Evolutionary conservation across 441 rosid species (phyloP), one percentile per base, ranked within the genome.

Genomic region (Corymbia citriodora): DNA sequence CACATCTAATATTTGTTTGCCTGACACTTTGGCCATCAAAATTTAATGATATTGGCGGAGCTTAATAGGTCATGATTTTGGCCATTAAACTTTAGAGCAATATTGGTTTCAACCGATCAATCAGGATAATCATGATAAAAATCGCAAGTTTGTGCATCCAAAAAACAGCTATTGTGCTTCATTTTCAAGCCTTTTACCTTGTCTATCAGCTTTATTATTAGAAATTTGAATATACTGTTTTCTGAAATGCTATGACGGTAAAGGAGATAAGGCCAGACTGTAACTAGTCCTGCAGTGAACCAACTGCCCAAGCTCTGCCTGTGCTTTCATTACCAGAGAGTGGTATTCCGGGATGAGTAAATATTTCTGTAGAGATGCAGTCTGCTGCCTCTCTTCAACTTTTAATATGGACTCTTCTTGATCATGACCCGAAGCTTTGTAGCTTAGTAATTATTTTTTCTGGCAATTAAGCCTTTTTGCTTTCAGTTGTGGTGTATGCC

Each of bases 391-490:
- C 50, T 74, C 6, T 74, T 74, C 52, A 40, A 40, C n/a, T 74
- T 74, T 23, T 74, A 74, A 21, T 40, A 12, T 21, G 85, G 50
- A 40, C 52, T 21, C 50, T 40, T 23, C 15, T 40, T 74, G 1
- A 11, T 15, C 1, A 9, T 2, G 3, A 74, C 49, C 0, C 4
- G 52, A 40, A 74, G n/a, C 0, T 40, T 0, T 74, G 85, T 40
- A n/a, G 50, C 52, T 74, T 11, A n/a, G 85, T 74, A 45, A 74
- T 74, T 74, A 74, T 72, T 3, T 36, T 74, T 74, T 19, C 50
- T 40, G 1, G 83, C 49, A 19, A 74, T 19, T 74, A 19, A 40
- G 50, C 9, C 1, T 0, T 74, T 74, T 74, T 74, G 9, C 85
- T 10, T n/a, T 3, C 10, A 74, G n/a, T 6, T 40, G 52, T 40